These are phyloP conservation scores for Cyphellophora europaea DNA, from an alignment of 2,329 filamentous ascomycete genomes.

Conservation along the genomic window DNA sequence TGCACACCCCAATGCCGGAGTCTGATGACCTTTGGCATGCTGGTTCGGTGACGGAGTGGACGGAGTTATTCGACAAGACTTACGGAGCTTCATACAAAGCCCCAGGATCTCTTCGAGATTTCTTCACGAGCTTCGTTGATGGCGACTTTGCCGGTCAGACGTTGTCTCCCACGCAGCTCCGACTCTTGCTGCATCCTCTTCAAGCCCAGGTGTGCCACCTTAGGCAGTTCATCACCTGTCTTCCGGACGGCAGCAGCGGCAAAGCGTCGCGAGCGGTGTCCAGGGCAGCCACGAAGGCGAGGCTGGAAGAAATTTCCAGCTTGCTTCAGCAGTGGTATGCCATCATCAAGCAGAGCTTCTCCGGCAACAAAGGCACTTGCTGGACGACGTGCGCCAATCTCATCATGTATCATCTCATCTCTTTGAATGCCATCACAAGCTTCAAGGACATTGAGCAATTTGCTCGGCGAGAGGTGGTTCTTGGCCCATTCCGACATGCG, in stretches of 20 bases:
- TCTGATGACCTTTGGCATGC: constrained; percentile 56
- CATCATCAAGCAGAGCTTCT: constrained; percentile 48
- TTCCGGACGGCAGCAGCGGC: constrained; percentile 39
- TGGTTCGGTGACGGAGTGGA: constrained; percentile 50
- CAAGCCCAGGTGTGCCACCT: constrained; percentile 57
- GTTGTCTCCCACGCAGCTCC: constrained; percentile 49
- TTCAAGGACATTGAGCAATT: constrained; percentile 60
- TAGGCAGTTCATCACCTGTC: constrained; percentile 56
- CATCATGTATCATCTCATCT: constrained; percentile 62
- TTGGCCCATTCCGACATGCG: constrained; percentile 46
- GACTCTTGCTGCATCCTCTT: constrained; percentile 59
- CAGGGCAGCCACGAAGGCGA: constrained; percentile 49
- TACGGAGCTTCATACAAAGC: constrained; percentile 40
- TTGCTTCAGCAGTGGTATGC: constrained; percentile 60
- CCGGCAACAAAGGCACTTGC: constrained; percentile 45
- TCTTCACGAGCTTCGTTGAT: constrained; percentile 60
- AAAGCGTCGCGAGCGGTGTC: constrained; percentile 42
- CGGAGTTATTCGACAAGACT: constrained; percentile 47
- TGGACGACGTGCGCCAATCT: constrained; percentile 55
- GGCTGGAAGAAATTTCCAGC: constrained; percentile 55
- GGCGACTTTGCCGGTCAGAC: constrained; percentile 44
- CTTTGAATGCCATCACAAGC: constrained; percentile 57
- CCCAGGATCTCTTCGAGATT: constrained; percentile 46
- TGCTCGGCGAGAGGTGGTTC: constrained; percentile 51
- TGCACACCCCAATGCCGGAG: constrained; percentile 55